Conservation (phyloP, 805 yeast genomes). For the Starmerella kuoi region DNA sequence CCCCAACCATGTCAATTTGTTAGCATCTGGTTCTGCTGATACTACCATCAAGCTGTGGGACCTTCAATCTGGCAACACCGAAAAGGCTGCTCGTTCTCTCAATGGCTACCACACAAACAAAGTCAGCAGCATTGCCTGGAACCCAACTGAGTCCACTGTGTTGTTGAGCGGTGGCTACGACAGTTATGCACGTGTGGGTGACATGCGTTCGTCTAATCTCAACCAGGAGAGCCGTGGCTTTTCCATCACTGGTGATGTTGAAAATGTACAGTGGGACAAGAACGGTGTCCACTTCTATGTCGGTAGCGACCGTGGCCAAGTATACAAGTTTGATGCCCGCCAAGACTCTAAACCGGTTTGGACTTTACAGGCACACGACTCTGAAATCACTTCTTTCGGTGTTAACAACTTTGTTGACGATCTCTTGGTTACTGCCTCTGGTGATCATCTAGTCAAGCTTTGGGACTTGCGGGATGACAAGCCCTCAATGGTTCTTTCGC, state of each 20-base stretch:
- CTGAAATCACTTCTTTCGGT: constrained; percentile 76
- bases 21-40: constrained; percentile 93
- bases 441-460: constrained; percentile 71
- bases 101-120: constrained; percentile 58
- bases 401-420: constrained; percentile 58
- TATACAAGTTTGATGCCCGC: constrained; percentile 81
- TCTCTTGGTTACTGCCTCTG: constrained; percentile 72
- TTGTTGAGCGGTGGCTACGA: constrained; percentile 91
- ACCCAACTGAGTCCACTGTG: constrained; percentile 37
- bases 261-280: constrained; percentile 61
- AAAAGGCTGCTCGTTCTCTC: constrained; percentile 66
- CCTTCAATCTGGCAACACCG: constrained; percentile 41
- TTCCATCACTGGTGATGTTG: constrained; percentile 66
- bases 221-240: constrained; percentile 46
- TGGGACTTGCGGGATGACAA: constrained; percentile 58
- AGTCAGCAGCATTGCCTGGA: constrained; percentile 85
- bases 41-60: constrained; percentile 94
- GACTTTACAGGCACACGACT: constrained; percentile 95
- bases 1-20: constrained; percentile 62
- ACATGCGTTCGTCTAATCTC: constrained; percentile 64
- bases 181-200: constrained; percentile 57
- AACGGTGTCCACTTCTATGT: constrained; percentile 50
- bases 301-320: constrained; percentile 83
- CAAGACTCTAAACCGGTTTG: constrained; percentile 55
- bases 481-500: constrained; percentile 80